Base-by-base conservation (phyloP, 176 grass and related monocot genomes). In the Zoysia japonica region DNA sequence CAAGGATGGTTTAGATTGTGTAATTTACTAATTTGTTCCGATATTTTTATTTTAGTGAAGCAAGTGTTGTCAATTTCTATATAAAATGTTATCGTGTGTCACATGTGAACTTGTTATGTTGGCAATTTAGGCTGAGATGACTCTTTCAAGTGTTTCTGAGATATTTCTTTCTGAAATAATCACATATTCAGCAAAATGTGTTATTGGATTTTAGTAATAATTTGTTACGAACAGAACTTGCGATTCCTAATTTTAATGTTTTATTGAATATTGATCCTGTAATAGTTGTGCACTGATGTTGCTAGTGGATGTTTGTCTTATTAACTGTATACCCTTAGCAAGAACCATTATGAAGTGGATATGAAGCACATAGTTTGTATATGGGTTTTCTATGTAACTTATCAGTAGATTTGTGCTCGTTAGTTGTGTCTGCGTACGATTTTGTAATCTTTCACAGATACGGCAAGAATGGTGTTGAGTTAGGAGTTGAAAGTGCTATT, bases 141-240 rank as follows among this genome's bases (percentile, higher is more conserved):
- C 3, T n/a, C 2, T 54, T 80, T 11, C 20, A 11, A 7, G 36
- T 64, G 43, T 57, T 37, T 38, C 41, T 39, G 52, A 60, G 12
- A 36, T 53, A 54, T 15, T 51, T 65, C 5, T 80, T 40, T 38
- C 15, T 80, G 65, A 7, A 47, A 16, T 47, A 70, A 60, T 20
- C 10, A 44, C 9, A 2, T 70, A 42, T 14, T 69, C 48, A 53
- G 12, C 7, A 55, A 16, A 17, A 7, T 42, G 57, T 69, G 19
- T 57, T 76, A 45, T 59, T 2, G 38, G 1, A 36, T 37, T 80
- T 13, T 59, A 59, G 17, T 64, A 65, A 38, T 79, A 55, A 11
- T 68, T 68, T 14, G 55, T 79, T 46, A 43, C 77, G 57, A 46
- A 15, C 3, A 43, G n/a, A 52, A 67, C 17, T 43, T 75, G 45